Evolutionary conservation across 1,284 basidiomycete species (phyloP).

Genomic region (Chiua sp.): DNA sequence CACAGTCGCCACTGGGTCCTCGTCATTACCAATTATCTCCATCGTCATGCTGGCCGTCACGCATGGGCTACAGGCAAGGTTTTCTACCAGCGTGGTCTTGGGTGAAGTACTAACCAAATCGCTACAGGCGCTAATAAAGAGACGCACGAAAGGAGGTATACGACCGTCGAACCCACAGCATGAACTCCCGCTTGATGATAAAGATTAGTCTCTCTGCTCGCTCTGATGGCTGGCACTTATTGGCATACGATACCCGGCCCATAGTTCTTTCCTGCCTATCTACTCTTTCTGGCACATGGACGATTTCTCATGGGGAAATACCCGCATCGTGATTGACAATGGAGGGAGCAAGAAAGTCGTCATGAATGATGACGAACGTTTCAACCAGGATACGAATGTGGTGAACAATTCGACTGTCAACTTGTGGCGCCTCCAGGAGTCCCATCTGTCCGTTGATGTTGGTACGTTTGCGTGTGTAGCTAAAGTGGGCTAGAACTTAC

Average conservation of each 20-base stretch:
- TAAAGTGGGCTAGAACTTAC: no score
- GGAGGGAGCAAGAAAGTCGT: constrained; percentile 96
- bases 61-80: constrained; percentile 80
- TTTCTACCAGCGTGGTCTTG: constrained; percentile 18
- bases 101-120: constrained; percentile 7
- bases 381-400: no score
- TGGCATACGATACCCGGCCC: constrained; percentile 95
- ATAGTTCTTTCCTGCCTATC: constrained; percentile 96
- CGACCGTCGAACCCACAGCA: no score
- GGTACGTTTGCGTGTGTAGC: no score
- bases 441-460: no score
- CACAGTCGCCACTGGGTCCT: constrained; percentile 69
- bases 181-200: constrained; percentile 97
- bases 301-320: constrained; percentile 98
- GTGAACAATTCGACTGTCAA: no score
- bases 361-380: no score
- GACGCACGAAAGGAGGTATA: no score
- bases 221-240: no score
- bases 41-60: constrained; percentile 88
- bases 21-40: constrained; percentile 87
- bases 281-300: constrained; percentile 99
- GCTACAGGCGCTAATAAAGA: constrained; percentile 86
- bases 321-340: constrained; percentile 95
- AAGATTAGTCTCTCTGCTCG: no score
- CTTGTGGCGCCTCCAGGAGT: no score